Evolutionary conservation across 192 early-diverging fungal species (phyloP), one percentile per base, ranked within the genome.

Genomic region (Thamnidium elegans): DNA sequence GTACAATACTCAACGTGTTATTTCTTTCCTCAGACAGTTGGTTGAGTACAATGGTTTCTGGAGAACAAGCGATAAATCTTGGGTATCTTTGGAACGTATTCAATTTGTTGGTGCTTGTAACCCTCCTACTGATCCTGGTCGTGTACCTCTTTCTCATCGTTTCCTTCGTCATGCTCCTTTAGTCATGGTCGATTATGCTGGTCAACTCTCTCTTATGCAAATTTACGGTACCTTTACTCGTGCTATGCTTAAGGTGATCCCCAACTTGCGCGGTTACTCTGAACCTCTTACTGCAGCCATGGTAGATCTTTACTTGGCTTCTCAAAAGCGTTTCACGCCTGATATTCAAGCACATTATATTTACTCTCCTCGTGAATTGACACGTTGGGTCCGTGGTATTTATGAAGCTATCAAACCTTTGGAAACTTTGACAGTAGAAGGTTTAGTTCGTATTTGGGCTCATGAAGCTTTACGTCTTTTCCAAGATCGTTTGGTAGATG

Each of bases 21-120:
- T 99, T 21, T 94, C 97, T 2, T 98, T 97, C 74, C 69, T 99
- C 63, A 87, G 98, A 43, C 94, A 94, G 69, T 74, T 99, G 55
- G 87, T 99, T 7, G 96, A 98, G 73, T 90, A 90, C 68, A 90
- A 91, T 58, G 98, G 98, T 31, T 99, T 90, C 82, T 99, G 96
- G 96, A 85, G 96, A 61, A 88, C 89, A 2, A 75, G 87, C 4
- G 94, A 96, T 73, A 89, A 94, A 63, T 75, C 87, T 30, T 99
- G 94, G 95, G 94, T 99, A n/a, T 78, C 81, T 17, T 77, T 99
- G 43, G 95, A 97, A 81, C 87, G 94, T 34, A 93, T 99, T 65
- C 98, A 99, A 78, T 97, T 99, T 80, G 96, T 99, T 7, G 98
- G 98, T 58, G 98, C 98, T 11, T 99, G 98, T 80, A 99, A 99